phyloP scores from a whole-genome alignment of 352 stramenopile genomes.

The Thraustochytrium sp. region DNA sequence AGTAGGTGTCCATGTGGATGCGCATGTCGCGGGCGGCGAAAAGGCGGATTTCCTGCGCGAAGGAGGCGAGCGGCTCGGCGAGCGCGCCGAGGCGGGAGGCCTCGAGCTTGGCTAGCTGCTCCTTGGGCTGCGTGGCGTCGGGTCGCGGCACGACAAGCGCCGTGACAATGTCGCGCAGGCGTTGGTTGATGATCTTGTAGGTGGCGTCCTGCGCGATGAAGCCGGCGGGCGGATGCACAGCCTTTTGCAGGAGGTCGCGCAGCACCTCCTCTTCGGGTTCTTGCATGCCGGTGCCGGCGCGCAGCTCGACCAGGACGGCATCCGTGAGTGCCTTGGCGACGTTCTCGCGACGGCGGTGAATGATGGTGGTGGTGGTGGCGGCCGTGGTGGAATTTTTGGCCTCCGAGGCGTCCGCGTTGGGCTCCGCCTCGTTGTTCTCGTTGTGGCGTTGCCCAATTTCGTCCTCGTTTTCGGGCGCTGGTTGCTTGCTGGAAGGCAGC shows the following conservation, averaged over 20 bases:
- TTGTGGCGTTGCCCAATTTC: too few relatives aligned
- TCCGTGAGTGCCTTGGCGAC: neutral
- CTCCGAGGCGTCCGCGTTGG: too few relatives aligned
- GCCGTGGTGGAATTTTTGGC: too few relatives aligned
- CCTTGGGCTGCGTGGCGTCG: neutral
- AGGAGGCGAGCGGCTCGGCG: neutral
- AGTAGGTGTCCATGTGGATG: neutral
- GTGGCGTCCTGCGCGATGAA: neutral
- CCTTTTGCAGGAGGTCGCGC: neutral
- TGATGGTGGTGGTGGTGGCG: neutral
- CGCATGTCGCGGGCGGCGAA: neutral
- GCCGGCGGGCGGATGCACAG: neutral
- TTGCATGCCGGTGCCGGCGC: neutral
- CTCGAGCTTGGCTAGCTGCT: neutral
- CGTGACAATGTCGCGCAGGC: neutral
- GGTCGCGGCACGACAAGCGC: neutral
- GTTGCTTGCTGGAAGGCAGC: too few relatives aligned
- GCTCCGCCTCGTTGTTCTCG: too few relatives aligned
- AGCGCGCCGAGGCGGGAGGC: neutral
- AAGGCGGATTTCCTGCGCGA: neutral
- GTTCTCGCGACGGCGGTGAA: neutral
- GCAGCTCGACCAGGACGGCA: neutral
- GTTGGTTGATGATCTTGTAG: slow-evolving; percentile 10
- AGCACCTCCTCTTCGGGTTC: neutral
- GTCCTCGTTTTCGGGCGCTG: too few relatives aligned